Evolutionary conservation across 228 moss, liverwort and hornwort species (phyloP).

Genomic region (Sphagnum fallax): DNA sequence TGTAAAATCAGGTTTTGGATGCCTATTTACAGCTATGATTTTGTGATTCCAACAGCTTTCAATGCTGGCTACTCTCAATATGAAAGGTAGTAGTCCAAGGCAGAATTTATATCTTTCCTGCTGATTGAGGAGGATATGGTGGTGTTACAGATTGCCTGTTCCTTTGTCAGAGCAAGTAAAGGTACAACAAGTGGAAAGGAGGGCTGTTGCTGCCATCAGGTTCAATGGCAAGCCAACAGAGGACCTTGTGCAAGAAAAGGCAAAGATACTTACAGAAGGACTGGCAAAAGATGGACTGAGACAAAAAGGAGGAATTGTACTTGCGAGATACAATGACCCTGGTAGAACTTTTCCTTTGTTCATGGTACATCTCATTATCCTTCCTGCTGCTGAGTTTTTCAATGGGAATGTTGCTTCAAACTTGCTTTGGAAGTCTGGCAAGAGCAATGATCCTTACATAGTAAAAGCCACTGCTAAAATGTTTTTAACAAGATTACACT

Average conservation of each 20-base stretch:
- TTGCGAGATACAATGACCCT: slow-evolving; percentile 63
- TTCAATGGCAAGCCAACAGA: slow-evolving; percentile 69
- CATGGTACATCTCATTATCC: slow-evolving; percentile 25
- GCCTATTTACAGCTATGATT: no score
- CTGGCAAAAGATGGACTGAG: slow-evolving; percentile 38
- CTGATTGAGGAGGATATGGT: background rate
- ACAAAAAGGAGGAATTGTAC: slow-evolving; percentile 31
- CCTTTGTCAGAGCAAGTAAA: slow-evolving; percentile 57
- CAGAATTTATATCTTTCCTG: background rate
- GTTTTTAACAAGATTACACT: background rate
- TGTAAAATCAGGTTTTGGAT: background rate
- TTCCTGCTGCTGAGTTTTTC: background rate
- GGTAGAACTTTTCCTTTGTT: slow-evolving; percentile 47
- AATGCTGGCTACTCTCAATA: background rate
- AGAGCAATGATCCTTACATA: background rate
- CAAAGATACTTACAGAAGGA: slow-evolving; percentile 32
- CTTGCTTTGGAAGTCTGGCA: background rate
- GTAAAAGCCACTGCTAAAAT: background rate
- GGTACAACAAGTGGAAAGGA: slow-evolving; percentile 53
- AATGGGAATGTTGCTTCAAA: background rate
- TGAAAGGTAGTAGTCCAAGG: background rate
- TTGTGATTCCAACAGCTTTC: background rate
- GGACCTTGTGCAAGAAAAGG: slow-evolving; percentile 40
- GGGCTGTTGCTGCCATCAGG: slow-evolving; percentile 58
- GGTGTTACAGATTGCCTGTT: slow-evolving; percentile 51